Percentiles rank a stretch among this genome's conserved stretches.
Evolutionary conservation across 2,329 filamentous ascomycete genomes (phyloP).

Genomic region (Oidium heveae): DNA sequence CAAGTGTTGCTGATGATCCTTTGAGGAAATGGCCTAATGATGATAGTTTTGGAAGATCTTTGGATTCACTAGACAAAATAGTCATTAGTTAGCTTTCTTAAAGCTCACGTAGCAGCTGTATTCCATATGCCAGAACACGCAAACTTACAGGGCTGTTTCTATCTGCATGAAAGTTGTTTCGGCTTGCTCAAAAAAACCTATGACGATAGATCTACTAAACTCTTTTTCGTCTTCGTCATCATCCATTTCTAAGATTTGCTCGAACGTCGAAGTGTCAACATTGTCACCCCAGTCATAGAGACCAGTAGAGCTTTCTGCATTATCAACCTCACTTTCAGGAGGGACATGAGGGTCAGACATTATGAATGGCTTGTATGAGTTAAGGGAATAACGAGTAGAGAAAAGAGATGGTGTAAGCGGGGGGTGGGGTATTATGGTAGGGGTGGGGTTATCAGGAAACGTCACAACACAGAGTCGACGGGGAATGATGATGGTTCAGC

Average conservation of each 20-base stretch:
- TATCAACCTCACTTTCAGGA: background rate
- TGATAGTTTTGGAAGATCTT: slow-evolving; percentile 52
- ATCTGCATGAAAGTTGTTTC: slow-evolving; percentile 67
- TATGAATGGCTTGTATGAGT: background rate
- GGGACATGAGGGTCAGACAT: background rate
- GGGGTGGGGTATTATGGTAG: too few relatives aligned
- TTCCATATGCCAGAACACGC: background rate
- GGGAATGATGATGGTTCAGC: too few relatives aligned
- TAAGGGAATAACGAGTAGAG: too few relatives aligned
- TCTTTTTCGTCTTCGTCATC: slow-evolving; percentile 65
- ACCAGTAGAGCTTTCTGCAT: background rate
- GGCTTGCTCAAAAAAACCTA: slow-evolving; percentile 81
- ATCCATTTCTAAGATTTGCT: slow-evolving; percentile 97
- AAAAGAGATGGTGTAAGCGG: too few relatives aligned
- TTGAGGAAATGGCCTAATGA: slow-evolving; percentile 87
- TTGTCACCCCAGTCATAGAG: slow-evolving; percentile 25
- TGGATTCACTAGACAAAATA: slow-evolving; percentile 26
- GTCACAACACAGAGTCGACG: too few relatives aligned
- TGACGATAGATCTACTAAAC: slow-evolving; percentile 73
- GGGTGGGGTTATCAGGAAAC: too few relatives aligned
- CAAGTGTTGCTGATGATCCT: slow-evolving; percentile 84
- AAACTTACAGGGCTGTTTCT: slow-evolving; percentile 54
- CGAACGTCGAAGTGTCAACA: slow-evolving; percentile 62
- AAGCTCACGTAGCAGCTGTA: slow-evolving; percentile 1
- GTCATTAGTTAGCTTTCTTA: background rate